Percentiles rank a stretch among this genome's conserved stretches.
Evolutionary conservation across 2,329 filamentous ascomycete genomes (phyloP).

Genomic region (Hypoxylon sp.): DNA sequence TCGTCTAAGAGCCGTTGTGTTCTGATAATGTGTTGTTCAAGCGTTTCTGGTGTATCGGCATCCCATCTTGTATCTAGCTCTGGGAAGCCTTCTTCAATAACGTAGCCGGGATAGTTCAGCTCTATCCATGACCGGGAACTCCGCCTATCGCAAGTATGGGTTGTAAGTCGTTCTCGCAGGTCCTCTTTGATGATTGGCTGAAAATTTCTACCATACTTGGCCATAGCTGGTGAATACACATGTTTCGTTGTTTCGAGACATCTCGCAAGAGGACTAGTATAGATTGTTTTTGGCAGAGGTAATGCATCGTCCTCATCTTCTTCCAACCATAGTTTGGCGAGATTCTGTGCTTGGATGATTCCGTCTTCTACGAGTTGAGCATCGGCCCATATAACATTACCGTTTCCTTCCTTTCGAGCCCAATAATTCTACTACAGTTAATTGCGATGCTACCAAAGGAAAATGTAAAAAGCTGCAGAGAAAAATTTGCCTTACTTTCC

Average conservation of each 20-base stretch:
- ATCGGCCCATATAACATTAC: conserved; percentile 33
- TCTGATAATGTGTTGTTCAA: conserved; percentile 30
- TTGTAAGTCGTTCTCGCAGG: conserved; percentile 42
- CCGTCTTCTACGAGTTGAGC: conserved; percentile 35
- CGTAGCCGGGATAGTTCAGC: conserved; percentile 33
- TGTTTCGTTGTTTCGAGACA: conserved; percentile 42
- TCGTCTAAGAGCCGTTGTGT: conserved; percentile 42
- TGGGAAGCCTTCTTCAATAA: conserved; percentile 36
- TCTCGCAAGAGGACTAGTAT: conserved; percentile 41
- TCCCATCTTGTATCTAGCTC: conserved; percentile 38
- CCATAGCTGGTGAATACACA: conserved; percentile 17
- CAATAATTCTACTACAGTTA: conserved; percentile 31
- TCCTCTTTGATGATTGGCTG: conserved; percentile 42
- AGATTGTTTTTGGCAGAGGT: conserved; percentile 35
- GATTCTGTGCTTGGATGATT: conserved; percentile 18
- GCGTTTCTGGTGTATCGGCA: conserved; percentile 20
- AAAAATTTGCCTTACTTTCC: conserved; percentile 28
- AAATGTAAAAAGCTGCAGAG: not conserved
- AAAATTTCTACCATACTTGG: conserved; percentile 9
- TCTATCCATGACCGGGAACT: conserved; percentile 41
- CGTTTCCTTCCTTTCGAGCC: conserved; percentile 39
- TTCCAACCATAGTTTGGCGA: conserved; percentile 30
- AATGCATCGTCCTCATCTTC: conserved; percentile 22
- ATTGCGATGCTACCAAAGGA: not conserved
- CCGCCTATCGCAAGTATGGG: conserved; percentile 44